Evolutionary conservation across 2,329 filamentous ascomycete species (phyloP).

Genomic region (Neonectria hederae): DNA sequence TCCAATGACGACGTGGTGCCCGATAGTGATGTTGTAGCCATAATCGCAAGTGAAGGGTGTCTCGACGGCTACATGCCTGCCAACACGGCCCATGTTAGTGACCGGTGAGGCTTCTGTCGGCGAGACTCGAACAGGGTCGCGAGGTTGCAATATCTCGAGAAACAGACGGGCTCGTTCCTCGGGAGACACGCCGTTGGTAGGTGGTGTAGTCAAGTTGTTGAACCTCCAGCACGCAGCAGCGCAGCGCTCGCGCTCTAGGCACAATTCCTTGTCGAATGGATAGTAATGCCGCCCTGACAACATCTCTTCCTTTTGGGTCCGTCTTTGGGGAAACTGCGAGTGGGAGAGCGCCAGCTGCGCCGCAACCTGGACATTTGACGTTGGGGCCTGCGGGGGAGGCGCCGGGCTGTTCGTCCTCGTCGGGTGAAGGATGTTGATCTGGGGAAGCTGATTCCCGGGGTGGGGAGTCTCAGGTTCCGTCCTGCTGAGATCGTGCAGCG

Average conservation of each 20-base stretch:
- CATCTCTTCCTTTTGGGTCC: conserved; percentile 92
- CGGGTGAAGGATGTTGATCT: conserved; percentile 65
- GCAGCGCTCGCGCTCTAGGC: conserved; percentile 86
- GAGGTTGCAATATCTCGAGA: conserved; percentile 74
- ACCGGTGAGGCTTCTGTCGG: conserved; percentile 62
- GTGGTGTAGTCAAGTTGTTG: conserved; percentile 80
- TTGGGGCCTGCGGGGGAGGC: conserved; percentile 49
- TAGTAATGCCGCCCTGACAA: conserved; percentile 80
- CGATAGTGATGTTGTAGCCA: conserved; percentile 92
- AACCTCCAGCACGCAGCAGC: conserved; percentile 83
- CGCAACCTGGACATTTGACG: conserved; percentile 62
- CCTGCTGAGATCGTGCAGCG: conserved; percentile 67
- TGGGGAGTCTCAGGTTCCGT: conserved; percentile 65
- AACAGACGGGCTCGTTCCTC: conserved; percentile 76
- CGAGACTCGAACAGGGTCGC: conserved; percentile 65
- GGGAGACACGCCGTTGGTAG: conserved; percentile 74
- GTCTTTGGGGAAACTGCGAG: conserved; percentile 57
- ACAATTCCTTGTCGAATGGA: conserved; percentile 79
- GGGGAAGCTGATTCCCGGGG: conserved; percentile 61
- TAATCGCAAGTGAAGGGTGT: conserved; percentile 94
- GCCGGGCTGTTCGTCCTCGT: conserved; percentile 60
- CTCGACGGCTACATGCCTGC: conserved; percentile 81
- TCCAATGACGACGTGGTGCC: conserved; percentile 84
- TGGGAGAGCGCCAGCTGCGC: conserved; percentile 69
- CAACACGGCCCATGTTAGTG: conserved; percentile 69